phyloP scores from a whole-genome alignment of 2,329 filamentous ascomycete genomes.

The Didymella pinodella region DNA sequence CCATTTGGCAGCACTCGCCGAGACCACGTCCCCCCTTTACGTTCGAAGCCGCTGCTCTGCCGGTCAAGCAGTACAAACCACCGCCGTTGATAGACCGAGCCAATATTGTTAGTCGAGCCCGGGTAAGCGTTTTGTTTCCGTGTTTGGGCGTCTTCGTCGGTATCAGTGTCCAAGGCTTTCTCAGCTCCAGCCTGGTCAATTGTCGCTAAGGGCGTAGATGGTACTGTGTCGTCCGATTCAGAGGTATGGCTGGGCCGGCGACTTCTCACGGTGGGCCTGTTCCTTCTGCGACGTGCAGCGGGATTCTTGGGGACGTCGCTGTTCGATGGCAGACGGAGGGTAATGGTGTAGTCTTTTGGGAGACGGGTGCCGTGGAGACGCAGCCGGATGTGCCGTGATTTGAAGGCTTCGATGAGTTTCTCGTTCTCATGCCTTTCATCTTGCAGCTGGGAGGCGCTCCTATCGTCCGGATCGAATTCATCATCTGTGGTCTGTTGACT shows the following conservation, averaged over 20 bases:
- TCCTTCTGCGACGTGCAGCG: conserved; percentile 29
- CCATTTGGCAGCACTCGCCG: neutral
- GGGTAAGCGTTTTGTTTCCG: conserved; percentile 70
- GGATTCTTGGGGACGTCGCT: conserved; percentile 31
- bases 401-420: conserved; percentile 51
- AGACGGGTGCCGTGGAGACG: conserved; percentile 53
- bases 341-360: conserved; percentile 52
- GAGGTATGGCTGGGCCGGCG: neutral
- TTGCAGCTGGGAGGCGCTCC: too few relatives aligned
- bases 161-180: conserved; percentile 54
- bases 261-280: neutral
- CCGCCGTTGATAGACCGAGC: conserved; percentile 70
- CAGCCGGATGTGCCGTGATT: conserved; percentile 51
- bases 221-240: neutral
- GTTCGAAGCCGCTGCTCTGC: conserved; percentile 63
- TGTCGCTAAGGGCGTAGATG: neutral
- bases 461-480: conserved; percentile 1
- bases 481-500: conserved; percentile 45
- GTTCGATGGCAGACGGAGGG: conserved; percentile 51
- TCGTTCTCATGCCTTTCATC: conserved; percentile 38
- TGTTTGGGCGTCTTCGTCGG: conserved; percentile 49
- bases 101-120: conserved; percentile 70
- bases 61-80: conserved; percentile 74
- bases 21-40: conserved; percentile 11
- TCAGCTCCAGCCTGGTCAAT: neutral